Evolutionary conservation across 805 yeast genomes (phyloP), one percentile per base, ranked within the genome.

Genomic region (Clavispora vitiphila): DNA sequence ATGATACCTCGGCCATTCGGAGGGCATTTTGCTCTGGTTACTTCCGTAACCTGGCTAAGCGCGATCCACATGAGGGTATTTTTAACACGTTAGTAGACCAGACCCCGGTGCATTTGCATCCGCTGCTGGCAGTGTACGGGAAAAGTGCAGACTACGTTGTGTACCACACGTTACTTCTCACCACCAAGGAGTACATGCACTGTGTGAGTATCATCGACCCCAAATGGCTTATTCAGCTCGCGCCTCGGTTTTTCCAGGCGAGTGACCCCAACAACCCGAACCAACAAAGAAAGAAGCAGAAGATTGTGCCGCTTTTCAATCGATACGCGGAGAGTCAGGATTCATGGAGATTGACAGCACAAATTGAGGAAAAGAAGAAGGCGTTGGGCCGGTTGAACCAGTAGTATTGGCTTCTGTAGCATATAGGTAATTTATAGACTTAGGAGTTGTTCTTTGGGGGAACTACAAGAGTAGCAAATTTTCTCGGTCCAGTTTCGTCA

Each of bases 121-220:
- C 99, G 1, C 85, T 95, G 2, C 84, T 95, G 46, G 66, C 88
- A 4, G 60, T 91, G 15, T 78, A 74, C 55, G 74, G 75, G 12
- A 66, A 65, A 43, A 75, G 73, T 27, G 86, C 91, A 10, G 91
- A 85, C 45, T 87, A 86, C 63, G 83, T 89, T 35, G 61, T 91
- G 8, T 90, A 87, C 55, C 89, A 89, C 55, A 85, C 89, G 24
- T 71, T 89, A 40, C 76, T 89, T 23, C 71, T 88, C 49, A 91
- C 99, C 0, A 77, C 85, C 12, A 81, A 81, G 56, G 98, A 91
- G 69, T 93, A 86, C 56, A 88, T 91, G 96, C 85, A 93, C 42
- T 88, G 88, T 52, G 81, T 84, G 22, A 84, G 90, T 14, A 75
- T 76, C n/a, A 78, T 93, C 26, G 89, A 88, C 39, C 86, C 96